Base-by-base conservation (phyloP, 345 rosid species). In the Arabidopsis suecica region DNA sequence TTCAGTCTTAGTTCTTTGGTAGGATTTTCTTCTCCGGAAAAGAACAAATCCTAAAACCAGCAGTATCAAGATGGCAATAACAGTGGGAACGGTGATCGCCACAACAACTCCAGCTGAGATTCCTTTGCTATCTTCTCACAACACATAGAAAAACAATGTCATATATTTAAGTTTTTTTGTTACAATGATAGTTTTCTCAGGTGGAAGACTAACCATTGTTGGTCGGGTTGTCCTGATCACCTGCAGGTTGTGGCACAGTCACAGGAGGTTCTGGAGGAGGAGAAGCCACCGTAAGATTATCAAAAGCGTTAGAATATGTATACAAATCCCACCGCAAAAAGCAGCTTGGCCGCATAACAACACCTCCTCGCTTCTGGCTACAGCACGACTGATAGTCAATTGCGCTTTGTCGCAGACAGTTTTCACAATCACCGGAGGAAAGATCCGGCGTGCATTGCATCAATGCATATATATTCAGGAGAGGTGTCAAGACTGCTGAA, bases 321-420 rank as follows among this genome's bases (percentile, higher is more conserved):
- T 71, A 77, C 45, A 77, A 63, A 2, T 71, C 72, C 76, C 76
- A 77, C 30, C 80, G 59, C 58, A 78, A 78, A 60, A 40, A 42
- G 48, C 77, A 73, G 77, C 77, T 73, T 9, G 77, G 70, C 22
- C 56, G 61, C 61, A 3, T 9, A 40, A 55, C 42, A 40, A 41
- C 71, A 22, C 62, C 62, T 49, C 77, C 77, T 73, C 9, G 37
- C n/a, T 64, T 73, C 38, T 20, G 54, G 2, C 36, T 0, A 53
- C 70, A 73, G 3, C 77, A 73, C 10, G 22, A 2, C 33, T 50
- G 53, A 33, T 41, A 64, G 13, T 7, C 47, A 42, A 0, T 0
- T 38, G 61, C 62, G 53, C 64, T 53, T 64, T 16, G 1, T 73
- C 4, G 23, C n/a, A 73, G 47, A 45, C 77, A 64, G 16, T 20